These are phyloP conservation scores for Fusarium sp. DNA, from an alignment of 2,329 filamentous ascomycete species.

Conservation along the genomic window DNA sequence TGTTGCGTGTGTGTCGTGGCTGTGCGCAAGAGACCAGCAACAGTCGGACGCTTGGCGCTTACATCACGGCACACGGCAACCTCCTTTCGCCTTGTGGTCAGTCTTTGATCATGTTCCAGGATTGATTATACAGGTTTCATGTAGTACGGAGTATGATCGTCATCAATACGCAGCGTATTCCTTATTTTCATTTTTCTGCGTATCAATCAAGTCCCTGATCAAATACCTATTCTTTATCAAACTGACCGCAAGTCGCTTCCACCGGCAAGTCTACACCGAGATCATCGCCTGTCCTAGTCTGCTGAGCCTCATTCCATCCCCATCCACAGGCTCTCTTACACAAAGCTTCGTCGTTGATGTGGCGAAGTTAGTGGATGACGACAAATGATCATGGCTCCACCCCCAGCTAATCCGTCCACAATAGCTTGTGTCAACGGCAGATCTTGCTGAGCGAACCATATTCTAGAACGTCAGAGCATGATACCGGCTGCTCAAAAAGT, in stretches of 20 bases:
- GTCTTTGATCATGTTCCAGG: slow-evolving; percentile 4
- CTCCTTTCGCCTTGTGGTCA: slow-evolving; percentile 1
- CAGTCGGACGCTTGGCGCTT: slow-evolving; percentile 32
- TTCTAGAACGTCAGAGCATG: slow-evolving; percentile 23
- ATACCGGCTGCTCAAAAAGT: not conserved
- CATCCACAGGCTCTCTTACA: slow-evolving; percentile 9
- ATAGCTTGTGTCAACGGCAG: not conserved
- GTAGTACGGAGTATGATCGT: slow-evolving; percentile 1
- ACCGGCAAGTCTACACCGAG: slow-evolving; percentile 7
- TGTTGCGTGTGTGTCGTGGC: slow-evolving; percentile 16
- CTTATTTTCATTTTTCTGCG: not conserved
- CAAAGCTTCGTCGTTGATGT: slow-evolving; percentile 26
- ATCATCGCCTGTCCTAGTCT: slow-evolving; percentile 19
- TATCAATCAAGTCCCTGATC: not conserved
- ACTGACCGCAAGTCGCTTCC: not conserved
- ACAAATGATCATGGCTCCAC: slow-evolving; percentile 9
- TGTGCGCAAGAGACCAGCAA: slow-evolving; percentile 18
- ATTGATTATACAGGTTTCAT: slow-evolving; percentile 8
- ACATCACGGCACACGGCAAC: slow-evolving; percentile 22
- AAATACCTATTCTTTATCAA: not conserved
- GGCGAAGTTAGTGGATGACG: slow-evolving; percentile 28
- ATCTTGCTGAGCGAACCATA: slow-evolving; percentile 12
- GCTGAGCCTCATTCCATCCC: slow-evolving; percentile 34
- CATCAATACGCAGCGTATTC: slow-evolving; percentile 27
- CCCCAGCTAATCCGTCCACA: not conserved